Evolutionary conservation across 441 rosid genomes (phyloP).

Genomic region (Aleurites moluccanus): DNA sequence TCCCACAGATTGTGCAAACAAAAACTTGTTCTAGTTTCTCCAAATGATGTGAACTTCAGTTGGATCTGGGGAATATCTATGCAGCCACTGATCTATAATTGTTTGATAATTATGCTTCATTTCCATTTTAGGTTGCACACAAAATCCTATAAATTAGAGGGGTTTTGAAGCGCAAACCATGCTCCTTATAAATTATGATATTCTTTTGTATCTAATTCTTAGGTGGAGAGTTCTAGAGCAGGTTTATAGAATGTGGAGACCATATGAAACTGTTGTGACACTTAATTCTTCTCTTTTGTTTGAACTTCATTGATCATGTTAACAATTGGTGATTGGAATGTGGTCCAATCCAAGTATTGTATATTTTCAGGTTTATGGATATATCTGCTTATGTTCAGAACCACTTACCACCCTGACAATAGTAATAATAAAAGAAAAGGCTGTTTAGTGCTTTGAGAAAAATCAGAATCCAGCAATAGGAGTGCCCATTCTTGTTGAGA

Average conservation of each 20-base stretch:
- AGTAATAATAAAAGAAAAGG: neutral
- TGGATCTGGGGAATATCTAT: neutral
- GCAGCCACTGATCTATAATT: neutral
- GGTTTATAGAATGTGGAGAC: neutral
- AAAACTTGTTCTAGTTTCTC: neutral
- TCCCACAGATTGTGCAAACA: neutral
- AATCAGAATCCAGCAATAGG: neutral
- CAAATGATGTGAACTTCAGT: neutral
- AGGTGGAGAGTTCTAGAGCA: neutral
- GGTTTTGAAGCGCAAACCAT: neutral
- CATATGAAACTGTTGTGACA: neutral
- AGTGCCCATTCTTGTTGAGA: conserved; percentile 5
- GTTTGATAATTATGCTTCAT: neutral
- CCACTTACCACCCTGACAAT: neutral
- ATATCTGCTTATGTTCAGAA: neutral
- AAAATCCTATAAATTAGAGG: neutral
- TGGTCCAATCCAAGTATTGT: neutral
- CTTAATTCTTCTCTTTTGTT: neutral
- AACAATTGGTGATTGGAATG: neutral
- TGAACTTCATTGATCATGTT: neutral
- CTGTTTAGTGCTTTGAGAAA: neutral
- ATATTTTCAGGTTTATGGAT: neutral
- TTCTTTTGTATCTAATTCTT: neutral
- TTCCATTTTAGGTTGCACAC: neutral
- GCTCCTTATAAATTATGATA: neutral